Conservation (phyloP, 1,284 basidiomycete species). For the Austroboletus niveus region DNA sequence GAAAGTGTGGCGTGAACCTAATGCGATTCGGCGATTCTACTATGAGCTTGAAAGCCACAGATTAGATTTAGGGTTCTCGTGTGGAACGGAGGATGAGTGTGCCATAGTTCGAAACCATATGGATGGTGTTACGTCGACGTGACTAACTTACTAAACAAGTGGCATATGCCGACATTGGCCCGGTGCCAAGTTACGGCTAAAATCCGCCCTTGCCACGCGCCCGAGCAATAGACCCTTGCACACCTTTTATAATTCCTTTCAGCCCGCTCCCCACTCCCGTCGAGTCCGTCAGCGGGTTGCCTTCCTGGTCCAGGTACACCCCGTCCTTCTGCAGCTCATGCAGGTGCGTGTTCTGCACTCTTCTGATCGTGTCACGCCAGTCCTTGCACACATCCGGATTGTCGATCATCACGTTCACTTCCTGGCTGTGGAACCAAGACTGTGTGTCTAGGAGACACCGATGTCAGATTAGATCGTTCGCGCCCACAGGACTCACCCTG, state of each 20-base stretch:
- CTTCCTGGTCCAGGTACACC: slow-evolving; percentile 61
- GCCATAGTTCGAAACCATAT: slow-evolving; percentile 7
- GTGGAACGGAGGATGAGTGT: background rate
- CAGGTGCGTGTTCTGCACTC: slow-evolving; percentile 70
- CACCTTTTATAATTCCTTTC: slow-evolving; percentile 30
- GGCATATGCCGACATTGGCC: background rate
- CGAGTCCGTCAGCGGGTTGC: slow-evolving; percentile 38
- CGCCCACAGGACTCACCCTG: slow-evolving; percentile 34
- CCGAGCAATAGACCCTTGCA: slow-evolving; percentile 35
- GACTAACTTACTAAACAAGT: slow-evolving; percentile 14
- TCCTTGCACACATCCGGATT: slow-evolving; percentile 55
- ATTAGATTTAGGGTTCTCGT: slow-evolving; percentile 1
- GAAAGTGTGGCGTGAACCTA: background rate
- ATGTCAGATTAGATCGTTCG: background rate
- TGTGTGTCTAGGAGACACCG: slow-evolving; percentile 51
- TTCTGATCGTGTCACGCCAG: slow-evolving; percentile 61
- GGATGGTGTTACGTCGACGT: slow-evolving; percentile 1
- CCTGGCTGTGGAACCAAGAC: slow-evolving; percentile 78
- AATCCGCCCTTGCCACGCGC: slow-evolving; percentile 35
- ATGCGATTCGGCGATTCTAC: background rate
- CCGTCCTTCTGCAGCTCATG: slow-evolving; percentile 66
- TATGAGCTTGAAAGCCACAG: background rate
- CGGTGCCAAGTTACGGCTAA: slow-evolving; percentile 11
- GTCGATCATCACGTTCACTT: slow-evolving; percentile 78
- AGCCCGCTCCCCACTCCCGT: slow-evolving; percentile 33